Evolutionary conservation across 345 rosid species (phyloP).

Genomic region (Eucalyptus erythrocorys): DNA sequence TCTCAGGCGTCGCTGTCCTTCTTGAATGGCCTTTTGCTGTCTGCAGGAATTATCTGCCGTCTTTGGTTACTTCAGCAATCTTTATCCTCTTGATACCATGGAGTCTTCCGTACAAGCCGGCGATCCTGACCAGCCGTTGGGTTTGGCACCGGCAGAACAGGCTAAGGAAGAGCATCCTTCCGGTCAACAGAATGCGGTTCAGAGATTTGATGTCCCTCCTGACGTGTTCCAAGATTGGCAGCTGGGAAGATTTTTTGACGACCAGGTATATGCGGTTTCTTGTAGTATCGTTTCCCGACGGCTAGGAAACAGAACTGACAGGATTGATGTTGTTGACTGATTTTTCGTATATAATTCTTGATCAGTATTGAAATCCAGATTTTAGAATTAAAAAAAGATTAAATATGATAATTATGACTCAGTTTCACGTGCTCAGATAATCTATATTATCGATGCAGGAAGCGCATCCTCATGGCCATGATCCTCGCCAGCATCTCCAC

Average conservation of each 20-base stretch:
- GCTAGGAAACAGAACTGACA: background rate
- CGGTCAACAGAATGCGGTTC: background rate
- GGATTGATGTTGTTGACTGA: background rate
- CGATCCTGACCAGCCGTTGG: background rate
- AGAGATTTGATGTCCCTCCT: background rate
- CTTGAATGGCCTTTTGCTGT: background rate
- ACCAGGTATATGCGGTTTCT: background rate
- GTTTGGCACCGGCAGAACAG: background rate
- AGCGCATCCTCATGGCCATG: background rate
- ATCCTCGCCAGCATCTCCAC: background rate
- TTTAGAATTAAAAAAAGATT: background rate
- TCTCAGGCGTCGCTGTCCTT: background rate
- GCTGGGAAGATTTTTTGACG: background rate
- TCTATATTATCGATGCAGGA: background rate
- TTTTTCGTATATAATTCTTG: background rate
- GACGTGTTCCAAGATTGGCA: background rate
- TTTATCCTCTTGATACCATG: background rate
- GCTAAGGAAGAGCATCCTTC: background rate
- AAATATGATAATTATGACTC: background rate
- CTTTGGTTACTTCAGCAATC: background rate
- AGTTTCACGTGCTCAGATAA: background rate
- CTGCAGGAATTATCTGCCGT: background rate
- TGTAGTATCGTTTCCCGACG: background rate
- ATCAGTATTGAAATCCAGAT: background rate
- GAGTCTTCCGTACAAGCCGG: background rate